Conservation (phyloP, 1,139 yeast genomes). For the Suhomyces ambrosiae region DNA sequence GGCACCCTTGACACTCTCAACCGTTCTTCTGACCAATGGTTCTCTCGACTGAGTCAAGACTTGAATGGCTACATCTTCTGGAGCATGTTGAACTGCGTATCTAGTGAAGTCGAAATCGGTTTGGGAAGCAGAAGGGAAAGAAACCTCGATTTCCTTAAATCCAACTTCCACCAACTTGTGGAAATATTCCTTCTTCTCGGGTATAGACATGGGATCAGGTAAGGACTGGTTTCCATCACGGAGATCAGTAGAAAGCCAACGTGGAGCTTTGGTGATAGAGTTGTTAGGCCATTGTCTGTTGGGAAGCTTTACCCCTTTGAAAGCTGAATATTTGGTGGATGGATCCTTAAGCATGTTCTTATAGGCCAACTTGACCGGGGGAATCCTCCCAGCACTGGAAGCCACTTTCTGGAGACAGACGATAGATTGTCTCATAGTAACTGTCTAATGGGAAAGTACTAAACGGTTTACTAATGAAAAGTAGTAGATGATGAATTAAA, state of each 20-base stretch:
- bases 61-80: slow-evolving; percentile 49
- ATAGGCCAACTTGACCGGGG: slow-evolving; percentile 18
- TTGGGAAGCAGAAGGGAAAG: slow-evolving; percentile 53
- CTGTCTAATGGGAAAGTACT: background rate
- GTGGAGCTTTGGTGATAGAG: slow-evolving; percentile 43
- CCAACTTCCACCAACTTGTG: slow-evolving; percentile 49
- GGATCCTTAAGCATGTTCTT: slow-evolving; percentile 45
- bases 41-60: slow-evolving; percentile 52
- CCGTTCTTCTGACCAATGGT: slow-evolving; percentile 46
- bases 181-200: slow-evolving; percentile 48
- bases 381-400: slow-evolving; percentile 17
- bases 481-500: background rate
- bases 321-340: slow-evolving; percentile 41
- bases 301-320: slow-evolving; percentile 40
- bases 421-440: slow-evolving; percentile 27
- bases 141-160: slow-evolving; percentile 52
- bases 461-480: too few relatives aligned
- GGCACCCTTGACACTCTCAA: slow-evolving; percentile 50
- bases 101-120: slow-evolving; percentile 53
- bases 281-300: slow-evolving; percentile 49
- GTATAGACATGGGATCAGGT: slow-evolving; percentile 53
- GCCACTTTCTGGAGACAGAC: slow-evolving; percentile 32
- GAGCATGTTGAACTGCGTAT: slow-evolving; percentile 50
- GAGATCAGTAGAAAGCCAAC: slow-evolving; percentile 54
- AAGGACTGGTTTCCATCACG: slow-evolving; percentile 54